Base-by-base conservation (phyloP, 306 rosid genomes). In the Luffa aegyptiaca region DNA sequence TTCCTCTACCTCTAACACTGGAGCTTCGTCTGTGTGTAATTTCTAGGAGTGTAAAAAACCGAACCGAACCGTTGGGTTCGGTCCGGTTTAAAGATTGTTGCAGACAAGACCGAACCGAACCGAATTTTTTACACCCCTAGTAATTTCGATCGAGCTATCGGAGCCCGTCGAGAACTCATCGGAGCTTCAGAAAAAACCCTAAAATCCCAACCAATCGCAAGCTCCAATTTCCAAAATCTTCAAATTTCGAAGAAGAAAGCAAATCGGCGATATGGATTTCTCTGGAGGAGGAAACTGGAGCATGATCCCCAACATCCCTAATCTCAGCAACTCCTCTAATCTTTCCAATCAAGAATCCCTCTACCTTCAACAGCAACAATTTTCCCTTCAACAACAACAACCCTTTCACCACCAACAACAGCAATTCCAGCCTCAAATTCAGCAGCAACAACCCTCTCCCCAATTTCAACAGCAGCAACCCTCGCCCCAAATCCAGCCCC, bases 271-370 rank as follows among this genome's bases (percentile, higher is more conserved):
- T 73, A 90, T 90, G 96, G 97, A 94, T 49, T 91, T 82, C 79
- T 59, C 92, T 4, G 76, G 85, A 3, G 93, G 96, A 74, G 98
- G 95, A 72, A 89, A 78, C 86, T 95, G 97, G 97, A 86, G 87
- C 0, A 90, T 92, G 95, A 91, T 92, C 82, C 97, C 89, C 2
- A 84, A 57, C 79, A 79, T 86, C 45, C 79, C 90, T 77, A 88
- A 88, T 56, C 97, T 88, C 76, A 90, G 87, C 45, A 86, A 86
- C 80, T 83, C 82, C 44, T 84, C 85, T 69, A 87, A 89, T n/a
- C 89, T 90, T 7, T 87, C 94, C 9, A 90, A 86, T 57, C 98
- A 91, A 53, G 97, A 94, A 20, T 80, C 90, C 52, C 86, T 90
- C 78, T 89, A 68, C 78, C 86, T 92, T 45, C 93, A 97, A 84